Base-by-base conservation (phyloP, 2,329 filamentous ascomycete species). In the Alternaria sp. region DNA sequence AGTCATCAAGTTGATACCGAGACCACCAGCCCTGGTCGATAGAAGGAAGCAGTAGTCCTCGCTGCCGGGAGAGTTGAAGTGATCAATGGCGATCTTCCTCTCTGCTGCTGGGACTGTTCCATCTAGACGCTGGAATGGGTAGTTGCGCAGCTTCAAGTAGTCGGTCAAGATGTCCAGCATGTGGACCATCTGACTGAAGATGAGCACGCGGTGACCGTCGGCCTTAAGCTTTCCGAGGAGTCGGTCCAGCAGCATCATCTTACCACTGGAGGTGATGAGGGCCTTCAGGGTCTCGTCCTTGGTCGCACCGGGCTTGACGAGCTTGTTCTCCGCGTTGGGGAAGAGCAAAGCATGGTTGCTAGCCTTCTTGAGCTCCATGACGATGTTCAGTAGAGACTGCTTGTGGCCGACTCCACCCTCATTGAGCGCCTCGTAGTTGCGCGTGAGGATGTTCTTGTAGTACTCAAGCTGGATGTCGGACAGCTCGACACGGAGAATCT, bases 301-400 rank as follows among this genome's bases (percentile, higher is more conserved):
- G 20, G 92, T 90, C 57, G 88, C 87, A 73, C 91, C 94, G 14
- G 92, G 93, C 63, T 88, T 90, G 55, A 98, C 82, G 12, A 98
- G 92, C 70, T 92, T 92, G 61, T 97, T 92, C 78, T 99, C 96
- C 3, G 94, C 95, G 66, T 94, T 94, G 3, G 92, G 91, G 72
- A 99, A 98, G 90, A 99, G 96, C 82, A 97, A 97, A 1, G 96
- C 95, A 77, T 99, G 96, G 75, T 99, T 99, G 82, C 95, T 98
- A 78, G 96, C 94, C 81, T 99, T 99, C 84, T 99, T 99, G 75
- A 99, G 82, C 80, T 99, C 96, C 96, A 99, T 99, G 89, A 99
- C 97, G 78, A 99, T 96, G 81, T 99, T 99, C 67, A 99, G 84
- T 14, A 99, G 83, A 0, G 95, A 98, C 70, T 97, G 95, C 81